A percentile compares a stretch with the other conserved stretches of the same genome.
Conservation (phyloP, 1,284 basidiomycete genomes). For the Chiua sp. region DNA sequence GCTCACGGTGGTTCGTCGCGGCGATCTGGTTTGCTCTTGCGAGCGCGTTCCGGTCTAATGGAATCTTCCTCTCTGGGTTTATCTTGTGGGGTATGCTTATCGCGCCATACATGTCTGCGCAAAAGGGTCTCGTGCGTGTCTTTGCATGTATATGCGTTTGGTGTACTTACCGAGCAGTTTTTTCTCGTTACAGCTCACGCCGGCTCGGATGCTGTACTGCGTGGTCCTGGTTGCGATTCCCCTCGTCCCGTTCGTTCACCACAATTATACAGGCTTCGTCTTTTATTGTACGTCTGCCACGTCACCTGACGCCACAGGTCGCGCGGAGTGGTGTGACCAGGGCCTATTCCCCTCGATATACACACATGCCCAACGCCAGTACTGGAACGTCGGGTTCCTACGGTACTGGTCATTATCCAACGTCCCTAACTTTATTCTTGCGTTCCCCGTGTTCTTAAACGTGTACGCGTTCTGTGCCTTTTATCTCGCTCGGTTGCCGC, state of each 20-base stretch:
- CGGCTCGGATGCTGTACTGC: slow-evolving; percentile 39
- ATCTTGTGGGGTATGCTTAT: slow-evolving; percentile 72
- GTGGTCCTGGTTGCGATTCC: slow-evolving; percentile 50
- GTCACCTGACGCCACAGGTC: neutral
- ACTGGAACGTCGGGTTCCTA: slow-evolving; percentile 90
- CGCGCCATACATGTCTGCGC: slow-evolving; percentile 49
- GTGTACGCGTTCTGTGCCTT: slow-evolving; percentile 50
- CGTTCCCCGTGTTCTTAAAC: slow-evolving; percentile 66
- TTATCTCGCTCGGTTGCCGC: slow-evolving; percentile 37
- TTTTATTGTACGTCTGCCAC: slow-evolving; percentile 59
- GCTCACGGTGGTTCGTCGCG: slow-evolving; percentile 55
- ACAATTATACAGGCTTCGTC: slow-evolving; percentile 71
- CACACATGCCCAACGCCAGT: slow-evolving; percentile 80
- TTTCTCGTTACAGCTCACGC: slow-evolving; percentile 37
- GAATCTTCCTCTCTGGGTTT: slow-evolving; percentile 77
- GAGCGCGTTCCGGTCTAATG: slow-evolving; percentile 81
- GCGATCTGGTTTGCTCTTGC: slow-evolving; percentile 70
- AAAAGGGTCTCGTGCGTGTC: slow-evolving; percentile 26
- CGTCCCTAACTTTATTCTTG: slow-evolving; percentile 88
- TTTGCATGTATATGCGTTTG: neutral
- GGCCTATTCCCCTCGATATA: slow-evolving; percentile 73
- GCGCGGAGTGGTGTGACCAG: slow-evolving; percentile 66
- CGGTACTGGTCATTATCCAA: slow-evolving; percentile 88
- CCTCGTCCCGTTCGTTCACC: slow-evolving; percentile 68
- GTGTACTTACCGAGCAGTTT: neutral